Evolutionary conservation across 495 filamentous ascomycete species (phyloP), one percentile per base, ranked within the genome.

Genomic region (Podospora didyma): DNA sequence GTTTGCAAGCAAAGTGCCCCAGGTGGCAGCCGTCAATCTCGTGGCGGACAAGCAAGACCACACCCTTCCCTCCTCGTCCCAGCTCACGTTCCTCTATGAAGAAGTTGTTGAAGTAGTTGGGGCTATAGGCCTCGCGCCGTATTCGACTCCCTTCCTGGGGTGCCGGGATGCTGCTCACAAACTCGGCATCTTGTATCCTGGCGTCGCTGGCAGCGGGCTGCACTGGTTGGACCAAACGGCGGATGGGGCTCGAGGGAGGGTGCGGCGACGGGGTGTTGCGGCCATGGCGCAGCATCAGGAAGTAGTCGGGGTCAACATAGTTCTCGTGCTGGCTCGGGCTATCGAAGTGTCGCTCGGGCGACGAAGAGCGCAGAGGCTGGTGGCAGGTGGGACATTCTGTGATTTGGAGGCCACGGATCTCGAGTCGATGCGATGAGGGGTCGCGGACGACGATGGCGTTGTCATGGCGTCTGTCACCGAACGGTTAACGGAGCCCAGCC

Each of bases 1-100:
- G 83, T 69, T 98, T 98, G 78, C 94, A 98, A 22, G 94, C 94
- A 71, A 96, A 98, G 53, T 96, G 82, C 1, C 80, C 94, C 6
- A 97, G 82, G 14, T 83, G 79, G 34, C 96, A 91, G 7, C 89
- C 84, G 68, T 96, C 94, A 50, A 98, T 79, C 52, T 96, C 75
- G 74, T 98, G 94, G 46, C 86, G 85, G 11, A 98, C 95, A 11
- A 97, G 79, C 53, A 98, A 66, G 2, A 98, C 94, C 35, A 97
- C 92, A 1, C 94, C 94, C 63, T 96, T 97, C 2, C 94, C 94
- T 10, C 94, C 94, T 65, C 86, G 83, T 14, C 94, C 94, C 5
- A 98, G 79, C 63, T 91, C 86, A 9, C 79, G 79, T 64, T 97
- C 89, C 61, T 90, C 89, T 5, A 90, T 84, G 69, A 97, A 98